A percentile compares a stretch with the other conserved stretches of the same genome.
phyloP scores from a whole-genome alignment of 768 basidiomycete genomes.

The Podaxis sp. region DNA sequence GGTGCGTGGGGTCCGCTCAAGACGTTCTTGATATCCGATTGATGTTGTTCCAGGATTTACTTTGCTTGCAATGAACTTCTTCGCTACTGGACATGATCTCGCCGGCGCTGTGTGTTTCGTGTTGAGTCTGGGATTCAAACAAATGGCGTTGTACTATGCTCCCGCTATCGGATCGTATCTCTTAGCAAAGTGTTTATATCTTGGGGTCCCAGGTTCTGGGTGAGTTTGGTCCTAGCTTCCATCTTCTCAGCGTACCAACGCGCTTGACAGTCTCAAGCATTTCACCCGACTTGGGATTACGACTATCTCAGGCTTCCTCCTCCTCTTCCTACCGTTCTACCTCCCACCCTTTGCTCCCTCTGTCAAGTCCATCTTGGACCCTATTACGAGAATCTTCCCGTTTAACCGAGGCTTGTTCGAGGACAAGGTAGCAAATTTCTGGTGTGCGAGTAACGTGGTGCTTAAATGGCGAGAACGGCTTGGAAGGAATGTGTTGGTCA shows the following conservation, averaged over 20 bases:
- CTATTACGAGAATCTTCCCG: constrained; percentile 84
- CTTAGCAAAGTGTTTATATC: constrained; percentile 82
- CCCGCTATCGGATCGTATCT: constrained; percentile 91
- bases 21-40: background rate
- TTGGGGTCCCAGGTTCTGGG: constrained; percentile 66
- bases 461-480: constrained; percentile 73
- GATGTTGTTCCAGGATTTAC: constrained; percentile 53
- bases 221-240: constrained; percentile 30
- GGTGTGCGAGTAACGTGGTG: constrained; percentile 90
- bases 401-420: constrained; percentile 90
- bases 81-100: constrained; percentile 67
- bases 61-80: constrained; percentile 65
- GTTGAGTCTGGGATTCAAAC: constrained; percentile 87
- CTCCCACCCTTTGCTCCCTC: constrained; percentile 61
- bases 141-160: constrained; percentile 94
- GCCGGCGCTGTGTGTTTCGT: constrained; percentile 80
- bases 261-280: constrained; percentile 35
- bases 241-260: background rate
- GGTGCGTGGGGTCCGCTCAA: constrained; percentile 40
- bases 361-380: constrained; percentile 48
- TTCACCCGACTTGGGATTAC: constrained; percentile 66
- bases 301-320: constrained; percentile 58
- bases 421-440: constrained; percentile 97
- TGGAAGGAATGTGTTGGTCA: constrained; percentile 52
- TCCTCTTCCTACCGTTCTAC: constrained; percentile 75